These are phyloP conservation scores for Nicotiana obtusifolia DNA, from an alignment of 257 asterid genomes.

Conservation along the genomic window DNA sequence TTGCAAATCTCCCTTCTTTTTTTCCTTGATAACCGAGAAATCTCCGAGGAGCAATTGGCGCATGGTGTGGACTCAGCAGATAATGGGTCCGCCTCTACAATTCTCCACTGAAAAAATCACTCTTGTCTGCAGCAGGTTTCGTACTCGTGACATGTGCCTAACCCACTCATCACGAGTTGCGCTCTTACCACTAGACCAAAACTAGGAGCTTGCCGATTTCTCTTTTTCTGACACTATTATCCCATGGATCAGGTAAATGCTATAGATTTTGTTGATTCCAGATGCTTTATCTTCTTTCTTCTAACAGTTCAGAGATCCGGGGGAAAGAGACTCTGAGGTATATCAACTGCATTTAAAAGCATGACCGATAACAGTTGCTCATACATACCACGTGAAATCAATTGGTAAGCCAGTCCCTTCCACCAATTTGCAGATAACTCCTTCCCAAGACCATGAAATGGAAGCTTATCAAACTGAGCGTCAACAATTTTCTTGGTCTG, in stretches of 20 bases:
- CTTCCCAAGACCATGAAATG: conserved; percentile 88
- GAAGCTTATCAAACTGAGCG: conserved; percentile 72
- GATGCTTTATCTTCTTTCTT: neutral
- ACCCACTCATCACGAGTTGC: neutral
- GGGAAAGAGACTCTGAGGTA: neutral
- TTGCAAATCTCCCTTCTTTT: neutral
- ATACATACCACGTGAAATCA: conserved; percentile 62
- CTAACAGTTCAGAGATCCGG: neutral
- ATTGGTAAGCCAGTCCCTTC: conserved; percentile 78
- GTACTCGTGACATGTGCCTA: neutral
- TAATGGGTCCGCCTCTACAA: neutral
- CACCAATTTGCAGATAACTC: conserved; percentile 90
- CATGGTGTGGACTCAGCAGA: neutral
- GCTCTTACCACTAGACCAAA: neutral
- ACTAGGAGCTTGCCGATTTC: neutral
- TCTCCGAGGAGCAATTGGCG: neutral
- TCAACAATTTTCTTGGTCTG: conserved; percentile 83
- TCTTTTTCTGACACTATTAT: neutral
- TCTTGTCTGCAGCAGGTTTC: neutral
- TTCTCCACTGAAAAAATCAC: neutral
- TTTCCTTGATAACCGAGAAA: neutral
- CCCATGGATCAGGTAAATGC: neutral
- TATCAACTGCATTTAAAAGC: neutral
- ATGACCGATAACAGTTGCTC: neutral
- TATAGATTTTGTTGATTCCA: neutral